These are phyloP conservation scores for Diaporthe velutina DNA, from an alignment of 2,329 filamentous ascomycete species.

Conservation along the genomic window DNA sequence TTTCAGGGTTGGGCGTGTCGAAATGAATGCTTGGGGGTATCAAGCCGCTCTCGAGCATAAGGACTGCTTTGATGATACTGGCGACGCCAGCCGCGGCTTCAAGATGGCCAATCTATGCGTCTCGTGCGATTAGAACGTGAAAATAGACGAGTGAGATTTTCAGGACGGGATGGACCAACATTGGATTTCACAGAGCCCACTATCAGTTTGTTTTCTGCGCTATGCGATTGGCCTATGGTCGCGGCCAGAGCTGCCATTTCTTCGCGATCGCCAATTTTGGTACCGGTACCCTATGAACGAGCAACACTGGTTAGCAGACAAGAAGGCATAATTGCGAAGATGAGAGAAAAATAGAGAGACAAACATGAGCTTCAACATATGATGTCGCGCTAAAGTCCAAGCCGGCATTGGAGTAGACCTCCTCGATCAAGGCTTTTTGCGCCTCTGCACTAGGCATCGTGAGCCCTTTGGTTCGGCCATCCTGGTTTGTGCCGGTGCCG, in stretches of 20 bases:
- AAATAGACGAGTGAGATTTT: background rate
- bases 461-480: slow-evolving; percentile 54
- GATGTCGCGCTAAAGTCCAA: slow-evolving; percentile 35
- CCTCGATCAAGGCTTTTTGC: slow-evolving; percentile 42
- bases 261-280: slow-evolving; percentile 17
- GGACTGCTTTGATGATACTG: slow-evolving; percentile 27
- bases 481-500: slow-evolving; percentile 54
- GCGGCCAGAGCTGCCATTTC: slow-evolving; percentile 20
- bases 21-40: slow-evolving; percentile 46
- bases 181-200: slow-evolving; percentile 43
- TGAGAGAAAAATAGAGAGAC: background rate
- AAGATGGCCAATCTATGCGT: slow-evolving; percentile 37
- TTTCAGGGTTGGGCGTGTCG: slow-evolving; percentile 39
- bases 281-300: background rate
- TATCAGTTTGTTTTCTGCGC: background rate
- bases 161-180: background rate
- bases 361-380: slow-evolving; percentile 48
- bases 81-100: slow-evolving; percentile 27
- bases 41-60: slow-evolving; percentile 29
- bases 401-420: slow-evolving; percentile 41
- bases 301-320: background rate
- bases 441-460: slow-evolving; percentile 48
- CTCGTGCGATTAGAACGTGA: background rate
- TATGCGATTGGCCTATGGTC: background rate
- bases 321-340: background rate